phyloP scores from a whole-genome alignment of 1,139 yeast genomes.

The Yamadazyma siamensis region DNA sequence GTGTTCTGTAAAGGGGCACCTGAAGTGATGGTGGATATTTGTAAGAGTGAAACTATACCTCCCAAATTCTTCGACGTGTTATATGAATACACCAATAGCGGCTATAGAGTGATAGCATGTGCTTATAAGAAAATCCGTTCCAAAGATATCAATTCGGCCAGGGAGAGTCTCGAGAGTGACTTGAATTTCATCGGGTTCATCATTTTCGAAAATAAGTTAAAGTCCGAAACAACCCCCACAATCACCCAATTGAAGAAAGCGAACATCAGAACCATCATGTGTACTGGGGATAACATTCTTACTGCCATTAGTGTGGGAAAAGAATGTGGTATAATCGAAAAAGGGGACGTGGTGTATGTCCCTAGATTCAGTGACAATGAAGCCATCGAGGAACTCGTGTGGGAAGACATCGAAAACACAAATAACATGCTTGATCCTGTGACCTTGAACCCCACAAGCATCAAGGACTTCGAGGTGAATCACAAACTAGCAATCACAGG shows the following conservation, averaged over 20 bases:
- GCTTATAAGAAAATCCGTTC: conserved; percentile 54
- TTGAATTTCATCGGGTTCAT: conserved; percentile 83
- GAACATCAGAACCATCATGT: conserved; percentile 81
- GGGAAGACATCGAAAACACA: conserved; percentile 66
- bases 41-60: conserved; percentile 71
- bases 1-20: conserved; percentile 95
- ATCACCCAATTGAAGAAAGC: conserved; percentile 60
- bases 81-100: conserved; percentile 85
- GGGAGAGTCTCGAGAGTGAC: conserved; percentile 67
- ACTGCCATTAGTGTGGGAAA: conserved; percentile 93
- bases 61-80: conserved; percentile 67
- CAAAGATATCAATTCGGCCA: conserved; percentile 8
- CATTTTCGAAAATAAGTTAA: conserved; percentile 86
- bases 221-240: conserved; percentile 61
- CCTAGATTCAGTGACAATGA: conserved; percentile 55
- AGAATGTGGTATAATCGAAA: conserved; percentile 68
- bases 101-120: conserved; percentile 93
- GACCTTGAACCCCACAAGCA: conserved; percentile 51
- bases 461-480: conserved; percentile 18
- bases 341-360: conserved; percentile 53
- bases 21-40: conserved; percentile 82
- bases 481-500: conserved; percentile 87
- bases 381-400: conserved; percentile 38
- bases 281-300: conserved; percentile 93
- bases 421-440: conserved; percentile 53